These are phyloP conservation scores for Angomonas deanei DNA, from an alignment of 208 protist species.

Conservation along the genomic window DNA sequence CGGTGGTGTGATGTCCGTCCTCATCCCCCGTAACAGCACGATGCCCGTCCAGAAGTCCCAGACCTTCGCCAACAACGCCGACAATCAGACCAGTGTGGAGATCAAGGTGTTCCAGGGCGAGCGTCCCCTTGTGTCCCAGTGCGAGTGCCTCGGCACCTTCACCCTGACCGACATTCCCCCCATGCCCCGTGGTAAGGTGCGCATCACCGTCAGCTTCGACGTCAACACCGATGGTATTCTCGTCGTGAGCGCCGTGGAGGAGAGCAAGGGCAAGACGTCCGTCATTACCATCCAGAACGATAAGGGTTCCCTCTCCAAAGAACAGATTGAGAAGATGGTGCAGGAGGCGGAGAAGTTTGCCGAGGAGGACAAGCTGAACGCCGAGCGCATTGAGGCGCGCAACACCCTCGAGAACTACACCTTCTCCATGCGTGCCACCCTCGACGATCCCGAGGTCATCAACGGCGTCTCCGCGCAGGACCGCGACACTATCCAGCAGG, in stretches of 20 bases:
- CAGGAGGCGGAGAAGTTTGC: slow-evolving; percentile 88
- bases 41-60: slow-evolving; percentile 84
- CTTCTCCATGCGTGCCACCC: slow-evolving; percentile 94
- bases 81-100: slow-evolving; percentile 87
- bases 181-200: slow-evolving; percentile 91
- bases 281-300: slow-evolving; percentile 98
- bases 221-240: slow-evolving; percentile 98
- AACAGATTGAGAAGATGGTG: slow-evolving; percentile 95
- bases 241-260: slow-evolving; percentile 94
- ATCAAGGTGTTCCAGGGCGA: slow-evolving; percentile 95
- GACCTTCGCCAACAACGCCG: slow-evolving; percentile 83
- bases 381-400: slow-evolving; percentile 87
- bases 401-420: slow-evolving; percentile 93
- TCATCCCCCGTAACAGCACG: slow-evolving; percentile 85
- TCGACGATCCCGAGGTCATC: slow-evolving; percentile 92
- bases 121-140: slow-evolving; percentile 86
- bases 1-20: slow-evolving; percentile 94
- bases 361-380: slow-evolving; percentile 84
- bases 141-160: slow-evolving; percentile 95
- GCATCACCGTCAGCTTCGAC: slow-evolving; percentile 98
- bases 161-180: slow-evolving; percentile 94
- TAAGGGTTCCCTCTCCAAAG: slow-evolving; percentile 91
- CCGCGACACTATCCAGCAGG: slow-evolving; percentile 78
- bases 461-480: slow-evolving; percentile 90
- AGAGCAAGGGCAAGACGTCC: slow-evolving; percentile 92